Evolutionary conservation across 2,329 filamentous ascomycete genomes (phyloP), one percentile per base, ranked within the genome.

Genomic region (Fusarium circinatum): DNA sequence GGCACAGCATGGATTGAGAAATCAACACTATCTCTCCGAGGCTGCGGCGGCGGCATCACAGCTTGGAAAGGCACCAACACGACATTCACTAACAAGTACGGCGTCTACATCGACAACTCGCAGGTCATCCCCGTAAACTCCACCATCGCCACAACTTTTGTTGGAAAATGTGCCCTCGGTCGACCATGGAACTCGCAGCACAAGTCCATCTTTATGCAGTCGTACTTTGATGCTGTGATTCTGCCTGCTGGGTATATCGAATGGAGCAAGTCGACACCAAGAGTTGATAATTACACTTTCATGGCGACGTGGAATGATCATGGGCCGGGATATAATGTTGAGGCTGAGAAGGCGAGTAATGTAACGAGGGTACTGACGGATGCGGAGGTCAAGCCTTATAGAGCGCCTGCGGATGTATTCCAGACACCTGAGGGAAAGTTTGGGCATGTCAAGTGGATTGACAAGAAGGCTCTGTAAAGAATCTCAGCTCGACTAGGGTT

Each of bases 11-110:
- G 88, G 85, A 84, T 92, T 45, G 85, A 89, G 62, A 82, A 84
- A 8, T 89, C 87, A 4, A 82, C 83, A 0, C 80, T 93, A 5
- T 82, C 84, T 0, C 84, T 93, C 18, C 87, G 91, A 15, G 84
- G 82, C 74, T 93, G 91, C 73, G 89, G 90, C 8, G 91, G 91
- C 22, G 91, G 91, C 17, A 89, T 93, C 61, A 91, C 89, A 1
- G 91, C 91, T 0, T 93, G 91, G 91, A 93, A 93, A 76, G 79
- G 84, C 6, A 81, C 88, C 1, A 92, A 92, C 79, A 92, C 90
- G 0, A 91, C 90, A 0, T 91, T 90, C 58, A 78, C 80, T 10
- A 93, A 93, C 81, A 91, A 90, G 75, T 92, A 92, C 79, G 91
- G 91, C 14, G 87, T 90, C 2, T 93, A 93, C 79, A 87, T 93